These are phyloP conservation scores for Neonectria sp. DNA, from an alignment of 2,329 filamentous ascomycete species.

Conservation along the genomic window DNA sequence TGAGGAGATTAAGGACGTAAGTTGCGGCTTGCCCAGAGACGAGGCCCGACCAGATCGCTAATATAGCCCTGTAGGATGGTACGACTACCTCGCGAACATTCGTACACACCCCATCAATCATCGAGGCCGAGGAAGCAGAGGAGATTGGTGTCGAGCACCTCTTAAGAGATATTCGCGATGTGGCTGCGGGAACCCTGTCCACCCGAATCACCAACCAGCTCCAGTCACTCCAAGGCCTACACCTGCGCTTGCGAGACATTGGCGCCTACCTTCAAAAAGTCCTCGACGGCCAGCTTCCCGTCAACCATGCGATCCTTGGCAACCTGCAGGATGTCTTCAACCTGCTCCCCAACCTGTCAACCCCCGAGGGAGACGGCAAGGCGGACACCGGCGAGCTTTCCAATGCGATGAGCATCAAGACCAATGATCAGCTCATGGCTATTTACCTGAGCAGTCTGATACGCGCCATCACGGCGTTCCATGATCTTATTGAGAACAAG, in stretches of 20 bases:
- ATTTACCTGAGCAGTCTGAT: conserved; percentile 97
- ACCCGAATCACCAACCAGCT: conserved; percentile 98
- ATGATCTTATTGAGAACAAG: conserved; percentile 99
- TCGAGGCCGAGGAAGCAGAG: conserved; percentile 98
- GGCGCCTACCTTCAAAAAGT: conserved; percentile 97
- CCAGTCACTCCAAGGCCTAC: conserved; percentile 95
- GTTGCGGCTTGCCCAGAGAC: conserved; percentile 51
- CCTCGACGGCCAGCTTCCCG: conserved; percentile 89
- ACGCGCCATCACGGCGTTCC: conserved; percentile 97
- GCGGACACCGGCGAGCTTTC: conserved; percentile 85
- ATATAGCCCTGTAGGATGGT: conserved; percentile 78
- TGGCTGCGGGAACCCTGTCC: conserved; percentile 95
- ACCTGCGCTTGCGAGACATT: conserved; percentile 95
- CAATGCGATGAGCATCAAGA: conserved; percentile 99
- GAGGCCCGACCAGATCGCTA: background rate
- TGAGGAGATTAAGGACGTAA: conserved; percentile 98
- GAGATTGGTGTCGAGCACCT: conserved; percentile 99
- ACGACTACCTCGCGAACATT: conserved; percentile 98
- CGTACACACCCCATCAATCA: conserved; percentile 97
- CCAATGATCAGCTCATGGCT: conserved; percentile 98
- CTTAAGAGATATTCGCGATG: conserved; percentile 96
- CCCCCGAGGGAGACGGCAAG: conserved; percentile 78
- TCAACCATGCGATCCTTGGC: conserved; percentile 97
- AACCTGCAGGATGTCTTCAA: conserved; percentile 99
- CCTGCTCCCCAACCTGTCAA: conserved; percentile 94